phyloP scores from a whole-genome alignment of 257 asterid genomes.

The Lithospermum erythrorhizon region DNA sequence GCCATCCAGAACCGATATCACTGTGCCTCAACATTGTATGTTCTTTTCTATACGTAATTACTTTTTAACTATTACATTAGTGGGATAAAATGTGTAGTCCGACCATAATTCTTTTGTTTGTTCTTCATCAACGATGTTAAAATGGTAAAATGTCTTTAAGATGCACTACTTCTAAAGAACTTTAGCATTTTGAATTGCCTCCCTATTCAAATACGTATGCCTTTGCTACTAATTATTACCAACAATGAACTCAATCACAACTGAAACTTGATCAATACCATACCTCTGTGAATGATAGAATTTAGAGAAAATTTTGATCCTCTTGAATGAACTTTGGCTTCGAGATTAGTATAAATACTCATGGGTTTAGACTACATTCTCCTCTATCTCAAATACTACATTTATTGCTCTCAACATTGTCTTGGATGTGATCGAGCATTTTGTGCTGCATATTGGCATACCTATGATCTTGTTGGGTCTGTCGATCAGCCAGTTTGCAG shows the following conservation, averaged over 20 bases:
- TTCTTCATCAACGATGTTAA: too few relatives aligned
- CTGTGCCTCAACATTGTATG: slow-evolving; percentile 74
- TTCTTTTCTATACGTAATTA: slow-evolving; percentile 10
- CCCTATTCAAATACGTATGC: too few relatives aligned
- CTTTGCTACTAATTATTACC: not conserved
- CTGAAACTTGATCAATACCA: too few relatives aligned
- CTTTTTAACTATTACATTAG: not conserved
- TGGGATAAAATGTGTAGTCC: not conserved
- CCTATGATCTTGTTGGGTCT: slow-evolving; percentile 42
- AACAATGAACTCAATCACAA: not conserved
- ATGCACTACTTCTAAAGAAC: too few relatives aligned
- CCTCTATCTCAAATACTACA: not conserved
- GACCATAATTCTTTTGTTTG: not conserved
- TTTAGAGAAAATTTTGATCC: not conserved
- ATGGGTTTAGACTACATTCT: not conserved
- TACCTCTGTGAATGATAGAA: too few relatives aligned
- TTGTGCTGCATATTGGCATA: slow-evolving; percentile 95
- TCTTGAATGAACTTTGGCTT: not conserved
- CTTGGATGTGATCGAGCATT: slow-evolving; percentile 94
- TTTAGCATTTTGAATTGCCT: too few relatives aligned
- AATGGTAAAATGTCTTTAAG: not conserved
- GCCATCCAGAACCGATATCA: slow-evolving; percentile 62
- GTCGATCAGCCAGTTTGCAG: slow-evolving; percentile 52
- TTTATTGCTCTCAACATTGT: slow-evolving; percentile 36
- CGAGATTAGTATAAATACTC: not conserved